Percentiles rank a stretch among this genome's conserved stretches.
phyloP scores from a whole-genome alignment of 805 yeast genomes.

The Myxozyma lipomycoides region DNA sequence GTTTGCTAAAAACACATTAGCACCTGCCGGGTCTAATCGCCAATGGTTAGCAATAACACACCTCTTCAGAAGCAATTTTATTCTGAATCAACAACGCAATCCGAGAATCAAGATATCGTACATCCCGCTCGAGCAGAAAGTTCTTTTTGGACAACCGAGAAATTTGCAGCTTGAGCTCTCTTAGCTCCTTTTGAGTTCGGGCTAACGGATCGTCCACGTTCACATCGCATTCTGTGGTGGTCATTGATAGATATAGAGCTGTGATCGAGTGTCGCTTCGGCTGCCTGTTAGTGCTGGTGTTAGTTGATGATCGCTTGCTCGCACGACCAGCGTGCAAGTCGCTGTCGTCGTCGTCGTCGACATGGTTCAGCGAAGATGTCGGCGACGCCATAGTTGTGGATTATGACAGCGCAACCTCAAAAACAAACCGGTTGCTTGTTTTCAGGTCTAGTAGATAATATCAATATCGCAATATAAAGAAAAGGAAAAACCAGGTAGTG shows the following conservation, averaged over 20 bases:
- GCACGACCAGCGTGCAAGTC: background rate
- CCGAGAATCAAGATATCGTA: constrained; percentile 39
- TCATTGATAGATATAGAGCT: constrained; percentile 38
- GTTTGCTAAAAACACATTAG: constrained; percentile 27
- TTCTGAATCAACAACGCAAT: constrained; percentile 41
- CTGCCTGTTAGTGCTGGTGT: background rate
- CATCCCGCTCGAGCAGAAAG: constrained; percentile 40
- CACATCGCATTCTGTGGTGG: constrained; percentile 37
- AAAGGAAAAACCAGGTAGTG: no score
- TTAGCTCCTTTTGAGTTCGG: constrained; percentile 35
- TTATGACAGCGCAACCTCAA: no score
- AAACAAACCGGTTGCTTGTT: no score
- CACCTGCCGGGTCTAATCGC: background rate
- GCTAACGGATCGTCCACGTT: constrained; percentile 39
- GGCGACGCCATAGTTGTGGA: background rate
- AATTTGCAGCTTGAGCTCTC: constrained; percentile 36
- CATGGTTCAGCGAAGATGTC: background rate
- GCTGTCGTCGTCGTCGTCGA: background rate
- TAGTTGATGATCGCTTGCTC: background rate
- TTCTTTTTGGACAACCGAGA: constrained; percentile 39
- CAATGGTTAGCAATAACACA: background rate
- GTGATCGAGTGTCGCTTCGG: constrained; percentile 37
- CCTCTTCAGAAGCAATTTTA: constrained; percentile 38
- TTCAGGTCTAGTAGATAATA: no score
- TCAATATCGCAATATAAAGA: no score